Percentiles rank a stretch among this genome's conserved stretches.
Conservation (phyloP, 805 yeast genomes). For the Candida ortonii region DNA sequence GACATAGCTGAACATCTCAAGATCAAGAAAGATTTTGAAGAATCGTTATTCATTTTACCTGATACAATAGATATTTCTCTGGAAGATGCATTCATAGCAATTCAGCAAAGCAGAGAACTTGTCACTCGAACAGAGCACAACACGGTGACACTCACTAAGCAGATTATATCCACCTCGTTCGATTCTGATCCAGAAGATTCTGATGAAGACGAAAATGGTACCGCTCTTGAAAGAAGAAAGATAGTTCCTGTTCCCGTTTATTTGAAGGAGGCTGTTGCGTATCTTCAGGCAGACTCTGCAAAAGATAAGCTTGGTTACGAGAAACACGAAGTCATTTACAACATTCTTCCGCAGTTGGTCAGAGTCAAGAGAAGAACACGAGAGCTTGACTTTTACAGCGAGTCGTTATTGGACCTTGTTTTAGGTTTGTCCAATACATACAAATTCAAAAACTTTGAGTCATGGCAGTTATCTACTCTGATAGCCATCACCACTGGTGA, state of each 20-base stretch:
- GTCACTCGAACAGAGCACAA: not conserved
- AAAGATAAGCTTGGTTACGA: slow-evolving; percentile 46
- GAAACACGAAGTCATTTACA: slow-evolving; percentile 49
- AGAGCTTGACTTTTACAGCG: slow-evolving; percentile 60
- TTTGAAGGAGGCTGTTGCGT: slow-evolving; percentile 64
- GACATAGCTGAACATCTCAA: slow-evolving; percentile 23
- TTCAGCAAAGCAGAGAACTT: not conserved
- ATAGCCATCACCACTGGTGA: slow-evolving; percentile 60
- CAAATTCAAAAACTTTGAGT: slow-evolving; percentile 59
- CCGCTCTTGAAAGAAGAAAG: slow-evolving; percentile 32
- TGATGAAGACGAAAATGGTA: slow-evolving; percentile 46
- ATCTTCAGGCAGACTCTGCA: slow-evolving; percentile 45
- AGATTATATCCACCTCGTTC: slow-evolving; percentile 5
- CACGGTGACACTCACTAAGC: not conserved
- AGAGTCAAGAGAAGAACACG: slow-evolving; percentile 61
- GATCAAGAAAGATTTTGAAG: slow-evolving; percentile 16
- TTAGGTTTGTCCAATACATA: slow-evolving; percentile 55
- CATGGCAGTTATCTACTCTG: slow-evolving; percentile 60
- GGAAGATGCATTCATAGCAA: slow-evolving; percentile 9
- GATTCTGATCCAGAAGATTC: slow-evolving; percentile 41
- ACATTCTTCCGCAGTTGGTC: slow-evolving; percentile 55
- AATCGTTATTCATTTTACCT: slow-evolving; percentile 2
- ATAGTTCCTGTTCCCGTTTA: slow-evolving; percentile 56
- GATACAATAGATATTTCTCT: not conserved
- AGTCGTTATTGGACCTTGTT: slow-evolving; percentile 49